These are phyloP conservation scores for Suhomyces sp. DNA, from an alignment of 805 yeast genomes.

Conservation along the genomic window DNA sequence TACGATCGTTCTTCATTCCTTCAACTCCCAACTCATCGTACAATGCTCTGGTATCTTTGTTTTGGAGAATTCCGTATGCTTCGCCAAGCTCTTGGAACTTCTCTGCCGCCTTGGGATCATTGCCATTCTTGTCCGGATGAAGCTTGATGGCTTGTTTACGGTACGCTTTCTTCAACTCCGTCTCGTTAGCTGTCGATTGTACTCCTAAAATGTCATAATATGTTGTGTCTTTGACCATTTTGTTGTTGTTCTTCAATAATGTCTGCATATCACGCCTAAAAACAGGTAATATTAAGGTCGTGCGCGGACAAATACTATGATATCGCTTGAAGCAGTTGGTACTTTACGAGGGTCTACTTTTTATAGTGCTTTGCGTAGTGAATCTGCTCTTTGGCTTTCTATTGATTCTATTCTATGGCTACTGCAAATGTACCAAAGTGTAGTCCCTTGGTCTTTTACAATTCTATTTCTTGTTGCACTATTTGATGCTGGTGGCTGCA, in stretches of 20 bases:
- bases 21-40: slow-evolving; percentile 79
- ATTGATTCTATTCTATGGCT: background rate
- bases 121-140: slow-evolving; percentile 97
- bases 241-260: background rate
- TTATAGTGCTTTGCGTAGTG: background rate
- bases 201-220: slow-evolving; percentile 84
- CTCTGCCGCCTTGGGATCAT: slow-evolving; percentile 83
- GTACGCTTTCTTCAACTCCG: slow-evolving; percentile 90
- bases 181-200: slow-evolving; percentile 62
- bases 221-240: slow-evolving; percentile 82
- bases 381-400: background rate
- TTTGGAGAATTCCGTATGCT: slow-evolving; percentile 80
- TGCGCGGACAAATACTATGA: background rate
- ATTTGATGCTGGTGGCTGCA: background rate
- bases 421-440: background rate
- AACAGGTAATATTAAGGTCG: background rate
- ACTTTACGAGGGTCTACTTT: background rate
- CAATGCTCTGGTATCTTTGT: slow-evolving; percentile 59
- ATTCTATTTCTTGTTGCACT: background rate
- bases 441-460: too few species aligned
- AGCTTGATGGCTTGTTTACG: slow-evolving; percentile 83
- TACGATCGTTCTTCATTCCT: slow-evolving; percentile 55
- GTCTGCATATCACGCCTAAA: background rate
- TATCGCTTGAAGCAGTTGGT: background rate
- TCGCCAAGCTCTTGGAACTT: slow-evolving; percentile 70